Conservation (phyloP, 345 rosid genomes). For the Pistacia integerrima region DNA sequence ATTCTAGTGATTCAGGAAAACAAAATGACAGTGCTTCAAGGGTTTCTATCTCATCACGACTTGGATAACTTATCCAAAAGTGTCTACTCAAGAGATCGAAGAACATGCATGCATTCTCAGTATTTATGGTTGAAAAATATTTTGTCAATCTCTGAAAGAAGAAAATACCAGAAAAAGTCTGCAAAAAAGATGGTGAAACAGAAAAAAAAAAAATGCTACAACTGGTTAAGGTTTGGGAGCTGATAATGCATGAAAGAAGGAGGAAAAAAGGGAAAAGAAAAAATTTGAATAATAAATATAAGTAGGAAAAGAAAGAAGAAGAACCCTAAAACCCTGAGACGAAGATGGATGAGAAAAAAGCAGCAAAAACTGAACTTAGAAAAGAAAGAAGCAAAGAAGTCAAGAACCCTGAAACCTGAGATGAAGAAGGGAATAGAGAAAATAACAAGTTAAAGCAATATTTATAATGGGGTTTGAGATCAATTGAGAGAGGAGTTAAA, state of each 20-base stretch:
- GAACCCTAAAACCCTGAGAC: background rate
- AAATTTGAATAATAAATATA: too few species aligned
- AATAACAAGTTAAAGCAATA: background rate
- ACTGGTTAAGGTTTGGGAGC: background rate
- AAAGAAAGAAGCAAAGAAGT: background rate
- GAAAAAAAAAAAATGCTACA: background rate
- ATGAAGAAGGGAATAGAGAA: too few species aligned
- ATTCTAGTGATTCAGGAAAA: background rate
- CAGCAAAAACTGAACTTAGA: conserved; percentile 32
- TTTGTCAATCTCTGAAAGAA: background rate
- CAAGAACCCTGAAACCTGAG: background rate
- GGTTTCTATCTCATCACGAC: background rate
- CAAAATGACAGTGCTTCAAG: too few species aligned
- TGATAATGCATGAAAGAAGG: background rate
- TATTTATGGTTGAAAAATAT: background rate
- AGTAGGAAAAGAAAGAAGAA: background rate
- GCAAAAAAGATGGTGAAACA: background rate
- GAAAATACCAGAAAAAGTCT: background rate
- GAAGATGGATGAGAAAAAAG: conserved; percentile 7
- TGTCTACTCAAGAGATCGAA: background rate
- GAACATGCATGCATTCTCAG: background rate
- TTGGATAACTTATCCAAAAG: background rate
- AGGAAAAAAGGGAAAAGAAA: too few species aligned
- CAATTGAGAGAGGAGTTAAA: conserved; percentile 9
- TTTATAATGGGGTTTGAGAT: conserved; percentile 19